phyloP scores from a whole-genome alignment of 108 stramenopile species.

The Skeletonema tropicum region DNA sequence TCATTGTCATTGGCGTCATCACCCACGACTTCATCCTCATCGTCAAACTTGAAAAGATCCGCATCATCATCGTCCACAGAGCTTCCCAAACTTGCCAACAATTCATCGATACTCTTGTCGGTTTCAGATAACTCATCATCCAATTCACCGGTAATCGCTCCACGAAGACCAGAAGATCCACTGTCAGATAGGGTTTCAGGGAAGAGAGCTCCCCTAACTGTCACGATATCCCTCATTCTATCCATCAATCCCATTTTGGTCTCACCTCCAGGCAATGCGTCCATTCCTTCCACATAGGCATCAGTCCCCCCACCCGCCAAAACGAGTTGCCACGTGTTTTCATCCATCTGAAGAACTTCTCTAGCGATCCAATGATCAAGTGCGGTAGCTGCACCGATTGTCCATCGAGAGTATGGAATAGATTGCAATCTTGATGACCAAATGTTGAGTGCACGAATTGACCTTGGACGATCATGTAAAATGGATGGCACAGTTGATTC shows the following conservation, averaged over 20 bases:
- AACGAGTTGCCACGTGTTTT: constrained; percentile 72
- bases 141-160: constrained; percentile 24
- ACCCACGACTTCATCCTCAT: constrained; percentile 40
- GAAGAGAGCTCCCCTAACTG: constrained; percentile 76
- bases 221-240: constrained; percentile 60
- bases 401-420: constrained; percentile 82
- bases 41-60: constrained; percentile 35
- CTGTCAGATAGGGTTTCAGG: constrained; percentile 68
- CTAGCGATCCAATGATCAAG: constrained; percentile 91
- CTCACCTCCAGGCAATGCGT: constrained; percentile 31
- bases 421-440: constrained; percentile 75
- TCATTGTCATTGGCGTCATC: constrained; percentile 34
- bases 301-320: constrained; percentile 77
- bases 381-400: constrained; percentile 79
- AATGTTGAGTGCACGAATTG: constrained; percentile 72
- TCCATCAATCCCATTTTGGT: constrained; percentile 34
- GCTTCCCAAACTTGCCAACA: constrained; percentile 57
- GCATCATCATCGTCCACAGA: constrained; percentile 54
- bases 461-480: constrained; percentile 57
- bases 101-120: constrained; percentile 55
- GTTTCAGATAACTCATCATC: constrained; percentile 36
- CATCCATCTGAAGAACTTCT: constrained; percentile 69
- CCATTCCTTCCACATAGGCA: constrained; percentile 44
- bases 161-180: constrained; percentile 15
- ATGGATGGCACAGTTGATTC: constrained; percentile 49